These are phyloP conservation scores for Waitea zeae DNA, from an alignment of 1,284 basidiomycete species.

Conservation along the genomic window DNA sequence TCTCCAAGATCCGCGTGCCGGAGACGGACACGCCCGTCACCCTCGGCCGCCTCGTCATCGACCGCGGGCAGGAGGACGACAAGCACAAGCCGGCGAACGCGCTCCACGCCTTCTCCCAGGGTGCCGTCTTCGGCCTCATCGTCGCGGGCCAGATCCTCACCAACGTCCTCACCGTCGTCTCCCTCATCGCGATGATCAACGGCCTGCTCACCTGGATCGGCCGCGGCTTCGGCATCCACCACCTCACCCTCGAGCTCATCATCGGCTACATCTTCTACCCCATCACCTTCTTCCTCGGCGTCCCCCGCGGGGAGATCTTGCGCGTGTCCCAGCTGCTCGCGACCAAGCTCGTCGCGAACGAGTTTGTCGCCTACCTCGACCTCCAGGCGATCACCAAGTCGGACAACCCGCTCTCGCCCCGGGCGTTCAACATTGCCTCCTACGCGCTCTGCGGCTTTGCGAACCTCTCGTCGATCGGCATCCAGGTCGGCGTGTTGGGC, in stretches of 20 bases:
- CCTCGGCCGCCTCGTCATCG: conserved; percentile 61
- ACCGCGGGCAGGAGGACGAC: conserved; percentile 46
- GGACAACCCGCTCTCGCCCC: conserved; percentile 40
- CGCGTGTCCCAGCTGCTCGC: conserved; percentile 67
- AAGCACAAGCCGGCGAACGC: conserved; percentile 50
- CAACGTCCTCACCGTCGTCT: conserved; percentile 67
- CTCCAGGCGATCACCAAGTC: conserved; percentile 33
- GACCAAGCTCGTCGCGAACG: conserved; percentile 77
- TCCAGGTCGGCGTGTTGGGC: conserved; percentile 79
- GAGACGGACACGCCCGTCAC: conserved; percentile 79
- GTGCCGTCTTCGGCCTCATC: conserved; percentile 72
- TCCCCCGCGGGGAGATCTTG: conserved; percentile 57
- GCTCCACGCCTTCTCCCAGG: conserved; percentile 79
- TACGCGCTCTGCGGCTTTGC: conserved; percentile 86
- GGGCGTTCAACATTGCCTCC: conserved; percentile 62
- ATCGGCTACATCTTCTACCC: conserved; percentile 83
- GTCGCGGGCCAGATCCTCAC: conserved; percentile 74
- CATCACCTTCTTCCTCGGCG: conserved; percentile 69
- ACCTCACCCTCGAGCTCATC: conserved; percentile 71
- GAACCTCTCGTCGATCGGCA: conserved; percentile 74
- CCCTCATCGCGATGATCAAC: conserved; percentile 70
- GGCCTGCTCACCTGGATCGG: conserved; percentile 84
- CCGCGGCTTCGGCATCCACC: conserved; percentile 67
- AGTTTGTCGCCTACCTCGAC: conserved; percentile 41
- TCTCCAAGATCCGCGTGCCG: conserved; percentile 74